These are phyloP conservation scores for Mycena rebaudengoi DNA, from an alignment of 768 basidiomycete species.

Conservation along the genomic window DNA sequence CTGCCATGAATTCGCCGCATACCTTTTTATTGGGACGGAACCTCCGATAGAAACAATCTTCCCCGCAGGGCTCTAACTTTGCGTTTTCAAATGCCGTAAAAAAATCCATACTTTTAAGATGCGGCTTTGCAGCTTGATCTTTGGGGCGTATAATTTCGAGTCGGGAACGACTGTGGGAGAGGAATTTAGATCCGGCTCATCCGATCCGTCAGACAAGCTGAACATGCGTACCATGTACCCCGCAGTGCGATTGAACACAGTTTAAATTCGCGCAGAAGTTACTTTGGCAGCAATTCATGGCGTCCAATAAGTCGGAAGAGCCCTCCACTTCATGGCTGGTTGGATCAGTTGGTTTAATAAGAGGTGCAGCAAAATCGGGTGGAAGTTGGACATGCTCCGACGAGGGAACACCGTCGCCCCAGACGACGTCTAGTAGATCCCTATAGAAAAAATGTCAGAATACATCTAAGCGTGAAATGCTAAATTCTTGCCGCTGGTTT, in stretches of 20 bases:
- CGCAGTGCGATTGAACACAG: background rate
- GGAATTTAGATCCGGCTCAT: background rate
- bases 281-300: background rate
- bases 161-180: background rate
- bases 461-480: background rate
- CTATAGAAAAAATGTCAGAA: background rate
- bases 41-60: conserved; percentile 30
- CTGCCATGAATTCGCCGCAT: background rate
- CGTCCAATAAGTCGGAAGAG: background rate
- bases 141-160: background rate
- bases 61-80: too few species aligned
- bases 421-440: background rate
- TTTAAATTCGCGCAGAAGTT: conserved; percentile 12
- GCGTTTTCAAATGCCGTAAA: background rate
- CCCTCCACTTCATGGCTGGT: background rate
- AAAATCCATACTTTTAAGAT: conserved; percentile 19
- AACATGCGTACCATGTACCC: background rate
- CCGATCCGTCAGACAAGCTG: too few species aligned
- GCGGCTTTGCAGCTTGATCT: conserved; percentile 18
- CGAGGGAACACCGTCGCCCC: background rate
- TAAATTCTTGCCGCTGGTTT: background rate
- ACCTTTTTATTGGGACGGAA: conserved; percentile 15
- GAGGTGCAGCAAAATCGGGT: background rate
- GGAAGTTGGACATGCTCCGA: background rate
- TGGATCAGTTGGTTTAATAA: background rate